Conservation (phyloP, 106 monocot genomes). For the Amphibolis antarctica region DNA sequence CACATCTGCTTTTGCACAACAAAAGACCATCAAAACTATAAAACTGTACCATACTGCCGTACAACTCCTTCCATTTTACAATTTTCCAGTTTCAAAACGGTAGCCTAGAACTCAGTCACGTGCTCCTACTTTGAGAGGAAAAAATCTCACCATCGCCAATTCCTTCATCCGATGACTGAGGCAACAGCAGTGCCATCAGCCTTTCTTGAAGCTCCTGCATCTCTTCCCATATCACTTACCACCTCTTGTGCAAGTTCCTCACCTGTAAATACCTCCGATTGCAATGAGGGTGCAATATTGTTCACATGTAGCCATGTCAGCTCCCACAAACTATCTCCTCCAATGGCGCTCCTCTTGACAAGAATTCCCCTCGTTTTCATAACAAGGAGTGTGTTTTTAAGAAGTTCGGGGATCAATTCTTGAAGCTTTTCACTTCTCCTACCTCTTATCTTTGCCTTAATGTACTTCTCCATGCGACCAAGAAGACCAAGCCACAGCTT, state of each 20-base stretch:
- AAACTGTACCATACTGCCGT: too few species aligned
- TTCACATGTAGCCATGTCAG: slow-evolving; percentile 18
- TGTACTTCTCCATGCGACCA: slow-evolving; percentile 22
- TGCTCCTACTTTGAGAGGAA: too few species aligned
- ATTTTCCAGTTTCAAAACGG: too few species aligned
- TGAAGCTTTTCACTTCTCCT: slow-evolving; percentile 17
- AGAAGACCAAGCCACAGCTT: slow-evolving; percentile 16
- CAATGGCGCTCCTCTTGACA: slow-evolving; percentile 6
- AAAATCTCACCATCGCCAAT: neutral
- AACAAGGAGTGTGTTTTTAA: slow-evolving; percentile 19
- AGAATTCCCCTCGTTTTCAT: slow-evolving; percentile 21
- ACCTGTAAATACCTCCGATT: slow-evolving; percentile 13
- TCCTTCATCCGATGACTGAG: neutral
- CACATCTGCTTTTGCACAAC: too few species aligned
- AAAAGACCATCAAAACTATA: too few species aligned
- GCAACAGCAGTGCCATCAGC: neutral
- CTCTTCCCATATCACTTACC: neutral
- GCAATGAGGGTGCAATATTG: slow-evolving; percentile 14
- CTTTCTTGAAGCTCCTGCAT: neutral
- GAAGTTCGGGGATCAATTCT: slow-evolving; percentile 21
- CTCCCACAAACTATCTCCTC: slow-evolving; percentile 19
- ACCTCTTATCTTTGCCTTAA: slow-evolving; percentile 16
- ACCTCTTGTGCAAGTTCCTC: slow-evolving; percentile 6
- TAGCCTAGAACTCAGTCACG: too few species aligned
- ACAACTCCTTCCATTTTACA: too few species aligned